Base-by-base conservation (phyloP, 2,329 filamentous ascomycete species). In the Mycosphaerella sp. region DNA sequence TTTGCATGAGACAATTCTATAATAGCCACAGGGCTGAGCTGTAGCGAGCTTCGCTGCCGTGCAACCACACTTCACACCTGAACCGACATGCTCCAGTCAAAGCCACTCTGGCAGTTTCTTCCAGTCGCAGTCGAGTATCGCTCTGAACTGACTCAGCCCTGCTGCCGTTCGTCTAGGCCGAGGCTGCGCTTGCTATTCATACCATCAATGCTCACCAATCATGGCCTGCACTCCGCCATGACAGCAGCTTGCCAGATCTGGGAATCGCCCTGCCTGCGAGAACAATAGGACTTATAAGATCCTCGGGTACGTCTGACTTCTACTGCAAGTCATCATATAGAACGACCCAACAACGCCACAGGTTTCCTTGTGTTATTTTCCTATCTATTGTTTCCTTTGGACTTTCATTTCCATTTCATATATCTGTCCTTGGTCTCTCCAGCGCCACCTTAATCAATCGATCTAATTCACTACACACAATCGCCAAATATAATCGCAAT, bases 391-490 rank as follows among this genome's bases (percentile, higher is more conserved):
- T 53, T 45, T 53, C 51, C 27, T 53, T 50, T 46, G 36, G 46
- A 44, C 51, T 32, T 18, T 49, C 45, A 37, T 53, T 53, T 21
- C 44, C 27, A n/a, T 45, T 44, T 43, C 35, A 36, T 48, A 53
- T 45, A 48, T 49, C 50, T 39, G 21, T 21, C 16, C 21, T 28
- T 18, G 14, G 27, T 27, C 44, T 13, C 39, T 40, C 21, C 34
- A 30, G 17, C 25, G 21, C 27, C 44, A 50, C n/a, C 16, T 30
- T 25, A 30, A 32, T 10, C 14, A 41, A 44, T 34, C 18, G 13
- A 36, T 27, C 10, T 7, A 16, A 30, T 30, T 21, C 42, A 37
- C 28, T 12, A 42, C 17, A 16, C 25, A 36, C 37, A 34, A 43
- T 28, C 49, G 46, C 32, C 35, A 14, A 17, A 13, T 14, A 28